Evolutionary conservation across 371 early-diverging fungal species (phyloP).

Genomic region (Rhizomucor pusillus): DNA sequence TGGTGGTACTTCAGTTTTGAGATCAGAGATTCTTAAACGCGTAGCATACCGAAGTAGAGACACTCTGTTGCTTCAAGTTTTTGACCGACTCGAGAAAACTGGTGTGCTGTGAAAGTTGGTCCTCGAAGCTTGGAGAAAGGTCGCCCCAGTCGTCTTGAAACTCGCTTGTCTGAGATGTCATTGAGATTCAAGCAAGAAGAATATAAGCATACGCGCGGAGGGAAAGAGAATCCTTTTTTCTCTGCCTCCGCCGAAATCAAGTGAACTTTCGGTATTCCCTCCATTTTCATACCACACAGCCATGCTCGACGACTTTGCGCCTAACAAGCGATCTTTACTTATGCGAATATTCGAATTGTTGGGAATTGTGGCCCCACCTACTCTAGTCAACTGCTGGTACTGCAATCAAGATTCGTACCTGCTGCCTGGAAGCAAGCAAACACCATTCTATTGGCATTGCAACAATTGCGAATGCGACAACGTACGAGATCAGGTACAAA

Average conservation of each 20-base stretch:
- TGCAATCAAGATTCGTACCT: constrained; percentile 28
- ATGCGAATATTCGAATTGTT: constrained; percentile 9
- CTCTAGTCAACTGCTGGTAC: constrained; percentile 31
- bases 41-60: not conserved
- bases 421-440: constrained; percentile 17
- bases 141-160: constrained; percentile 17
- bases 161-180: constrained; percentile 7
- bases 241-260: no score
- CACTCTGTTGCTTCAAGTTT: not conserved
- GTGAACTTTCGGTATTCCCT: not conserved
- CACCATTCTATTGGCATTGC: constrained; percentile 18
- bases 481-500: constrained; percentile 19
- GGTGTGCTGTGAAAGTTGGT: constrained; percentile 7
- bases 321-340: constrained; percentile 9
- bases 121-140: constrained; percentile 9
- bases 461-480: constrained; percentile 25
- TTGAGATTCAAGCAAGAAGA: not conserved
- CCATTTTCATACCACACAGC: not conserved
- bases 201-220: not conserved
- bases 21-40: not conserved
- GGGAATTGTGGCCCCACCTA: constrained; percentile 20
- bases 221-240: no score
- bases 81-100: constrained; percentile 3
- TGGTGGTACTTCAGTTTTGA: not conserved
- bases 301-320: constrained; percentile 1